Evolutionary conservation across 345 rosid species (phyloP), one percentile per base, ranked within the genome.

Genomic region (Sisymbrium irio): DNA sequence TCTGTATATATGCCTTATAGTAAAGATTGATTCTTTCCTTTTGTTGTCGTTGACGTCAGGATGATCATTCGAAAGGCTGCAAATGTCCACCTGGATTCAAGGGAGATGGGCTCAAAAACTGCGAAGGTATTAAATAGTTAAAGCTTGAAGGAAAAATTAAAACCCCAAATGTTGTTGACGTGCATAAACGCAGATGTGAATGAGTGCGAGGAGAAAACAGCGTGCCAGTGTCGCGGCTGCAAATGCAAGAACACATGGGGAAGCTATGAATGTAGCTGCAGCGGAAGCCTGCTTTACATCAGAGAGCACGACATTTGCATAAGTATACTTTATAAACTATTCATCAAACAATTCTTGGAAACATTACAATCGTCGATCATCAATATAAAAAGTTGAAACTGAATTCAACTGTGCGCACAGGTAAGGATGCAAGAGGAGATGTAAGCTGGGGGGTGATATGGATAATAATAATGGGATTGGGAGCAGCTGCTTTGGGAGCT

Each of bases 161-260:
- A 30, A 10, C 20, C 8, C 1, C 35, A 49, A 28, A 20, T 51
- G 60, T 50, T 42, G 12, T 46, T 28, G 4, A 20, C 22, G 51
- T 67, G 18, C 44, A 68, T 39, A 19, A 35, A 44, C 39, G 53
- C 54, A 77, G 80, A 77, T 64, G 76, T 71, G 67, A 82, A 94
- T 25, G 98, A 94, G 82, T 94, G 97, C 85, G 82, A 86, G 77
- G 96, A 87, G 82, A 87, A 86, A 83, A 15, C 77, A 41, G 93
- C 85, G 30, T 91, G 98, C 62, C 92, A 87, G 25, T 94, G 80
- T 15, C 80, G 61, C 9, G 67, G 39, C 3, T 77, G 80, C 72
- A 77, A 77, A 37, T 77, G 99, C 87, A 91, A 89, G 78, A 82
- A 94, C 76, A 76, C 93, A 4, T 91, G 97, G 97, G 98, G 98